Percentiles rank a stretch among this genome's conserved stretches.
phyloP scores from a whole-genome alignment of 768 basidiomycete species.

The Psilocybe subaeruginosa region DNA sequence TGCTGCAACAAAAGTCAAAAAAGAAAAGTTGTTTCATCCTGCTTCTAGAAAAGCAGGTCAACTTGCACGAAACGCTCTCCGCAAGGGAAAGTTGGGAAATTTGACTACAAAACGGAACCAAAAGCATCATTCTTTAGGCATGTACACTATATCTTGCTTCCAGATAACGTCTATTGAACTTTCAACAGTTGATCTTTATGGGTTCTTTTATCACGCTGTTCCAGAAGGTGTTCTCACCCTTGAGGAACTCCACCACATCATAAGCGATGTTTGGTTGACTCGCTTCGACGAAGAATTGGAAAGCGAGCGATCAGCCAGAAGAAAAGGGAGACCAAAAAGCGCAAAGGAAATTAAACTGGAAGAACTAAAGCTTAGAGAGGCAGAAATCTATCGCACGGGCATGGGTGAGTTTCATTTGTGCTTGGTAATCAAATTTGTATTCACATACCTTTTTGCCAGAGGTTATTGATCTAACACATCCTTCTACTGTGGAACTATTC shows the following conservation, averaged over 20 bases:
- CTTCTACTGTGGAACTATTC: constrained; percentile 70
- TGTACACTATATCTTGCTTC: constrained; percentile 15
- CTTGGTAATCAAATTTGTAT: background rate
- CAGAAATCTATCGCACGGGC: constrained; percentile 78
- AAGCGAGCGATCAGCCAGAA: constrained; percentile 57
- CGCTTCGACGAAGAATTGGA: constrained; percentile 69
- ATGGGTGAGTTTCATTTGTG: constrained; percentile 55
- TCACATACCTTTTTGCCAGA: constrained; percentile 43
- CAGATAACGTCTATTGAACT: constrained; percentile 13
- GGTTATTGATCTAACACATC: constrained; percentile 77
- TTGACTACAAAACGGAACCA: constrained; percentile 56
- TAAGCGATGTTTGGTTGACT: constrained; percentile 74
- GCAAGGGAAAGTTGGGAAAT: constrained; percentile 69
- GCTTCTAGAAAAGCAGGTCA: constrained; percentile 84
- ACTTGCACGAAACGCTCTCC: constrained; percentile 63
- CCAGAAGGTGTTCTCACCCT: constrained; percentile 64
- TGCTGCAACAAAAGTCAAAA: constrained; percentile 41
- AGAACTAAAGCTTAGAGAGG: constrained; percentile 68
- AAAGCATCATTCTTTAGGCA: constrained; percentile 60
- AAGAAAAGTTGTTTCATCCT: constrained; percentile 84
- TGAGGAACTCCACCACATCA: constrained; percentile 64
- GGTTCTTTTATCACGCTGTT: constrained; percentile 76
- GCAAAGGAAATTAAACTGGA: constrained; percentile 67
- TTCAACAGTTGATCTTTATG: constrained; percentile 63
- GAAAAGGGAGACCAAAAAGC: constrained; percentile 80